Evolutionary conservation across 495 filamentous ascomycete species (phyloP), one percentile per base, ranked within the genome.

Genomic region (Oleoguttula mirabilis): DNA sequence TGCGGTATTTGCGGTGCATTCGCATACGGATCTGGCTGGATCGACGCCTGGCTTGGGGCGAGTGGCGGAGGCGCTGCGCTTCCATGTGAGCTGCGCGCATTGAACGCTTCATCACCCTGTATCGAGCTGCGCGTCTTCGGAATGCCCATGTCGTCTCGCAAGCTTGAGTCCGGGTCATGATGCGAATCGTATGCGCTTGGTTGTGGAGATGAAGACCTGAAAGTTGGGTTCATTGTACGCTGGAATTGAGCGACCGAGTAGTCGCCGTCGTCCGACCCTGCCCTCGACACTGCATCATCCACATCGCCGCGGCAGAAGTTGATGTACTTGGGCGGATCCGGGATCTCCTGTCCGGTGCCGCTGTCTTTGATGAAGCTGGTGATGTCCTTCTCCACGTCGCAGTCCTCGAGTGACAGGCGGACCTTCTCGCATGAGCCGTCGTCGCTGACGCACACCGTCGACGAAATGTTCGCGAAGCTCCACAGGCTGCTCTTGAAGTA

Each of bases 381-480:
- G 40, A 99, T 95, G 58, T 99, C 92, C 58, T 90, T 93, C 59
- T 94, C 85, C 0, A 99, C 90, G 49, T 96, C 92, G 63, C 88
- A 92, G 51, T 82, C 79, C 62, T 99, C 92, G 0, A 99, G 68
- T 7, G 92, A 88, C 3, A 95, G 66, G n/a, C 92, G 77, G 46
- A 99, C 82, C 63, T 90, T 94, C 61, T 99, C 92, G 56, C 90
- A 99, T 16, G 90, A 87, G 39, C 80, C 79, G 66, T 99, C 92
- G 58, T 99, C 92, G 63, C 90, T 95, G 8, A 99, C 88, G 54
- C 92, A 99, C n/a, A 96, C 92, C 20, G 88, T 96, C 1, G 88
- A 94, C 2, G 88, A 80, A 48, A 96, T 83, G 55, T 99, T 99
- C 20, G 92, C 92, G 56, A 95, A 96, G 15, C 74, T 84, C 92